These are phyloP conservation scores for Oryza australiensis DNA, from an alignment of 176 grass and related monocot species.

Conservation along the genomic window DNA sequence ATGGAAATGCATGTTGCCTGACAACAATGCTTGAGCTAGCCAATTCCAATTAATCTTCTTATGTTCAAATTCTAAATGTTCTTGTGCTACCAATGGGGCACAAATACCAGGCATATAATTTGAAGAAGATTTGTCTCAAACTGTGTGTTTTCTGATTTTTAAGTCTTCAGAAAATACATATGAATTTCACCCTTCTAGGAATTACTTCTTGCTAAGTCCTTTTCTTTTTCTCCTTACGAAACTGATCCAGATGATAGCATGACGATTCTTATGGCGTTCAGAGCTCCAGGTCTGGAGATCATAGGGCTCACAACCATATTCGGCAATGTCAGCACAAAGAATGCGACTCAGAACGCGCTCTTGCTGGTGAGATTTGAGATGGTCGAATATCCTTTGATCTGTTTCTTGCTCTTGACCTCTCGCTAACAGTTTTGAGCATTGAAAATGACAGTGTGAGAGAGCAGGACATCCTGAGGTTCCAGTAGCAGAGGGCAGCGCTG, in stretches of 20 bases:
- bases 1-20: neutral
- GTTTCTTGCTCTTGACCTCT: slow-evolving; percentile 10
- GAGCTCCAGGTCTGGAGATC: slow-evolving; percentile 66
- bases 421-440: neutral
- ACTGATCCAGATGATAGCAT: slow-evolving; percentile 82
- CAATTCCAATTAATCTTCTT: neutral
- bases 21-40: neutral
- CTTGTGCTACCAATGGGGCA: neutral
- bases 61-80: slow-evolving; percentile 4
- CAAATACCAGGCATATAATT: neutral
- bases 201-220: neutral
- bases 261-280: slow-evolving; percentile 85
- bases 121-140: neutral
- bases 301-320: slow-evolving; percentile 90
- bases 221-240: slow-evolving; percentile 13
- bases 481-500: slow-evolving; percentile 82
- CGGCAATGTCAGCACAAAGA: slow-evolving; percentile 61
- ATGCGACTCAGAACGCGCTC: slow-evolving; percentile 80
- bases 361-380: slow-evolving; percentile 58
- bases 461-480: slow-evolving; percentile 81
- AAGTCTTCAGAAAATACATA: neutral
- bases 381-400: neutral
- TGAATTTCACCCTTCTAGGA: neutral
- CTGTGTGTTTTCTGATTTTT: neutral
- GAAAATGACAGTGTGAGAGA: slow-evolving; percentile 91